Percentiles rank a stretch among this genome's conserved stretches.
Conservation (phyloP, 2,329 filamentous ascomycete genomes). For the Hymenoscyphus repandus region DNA sequence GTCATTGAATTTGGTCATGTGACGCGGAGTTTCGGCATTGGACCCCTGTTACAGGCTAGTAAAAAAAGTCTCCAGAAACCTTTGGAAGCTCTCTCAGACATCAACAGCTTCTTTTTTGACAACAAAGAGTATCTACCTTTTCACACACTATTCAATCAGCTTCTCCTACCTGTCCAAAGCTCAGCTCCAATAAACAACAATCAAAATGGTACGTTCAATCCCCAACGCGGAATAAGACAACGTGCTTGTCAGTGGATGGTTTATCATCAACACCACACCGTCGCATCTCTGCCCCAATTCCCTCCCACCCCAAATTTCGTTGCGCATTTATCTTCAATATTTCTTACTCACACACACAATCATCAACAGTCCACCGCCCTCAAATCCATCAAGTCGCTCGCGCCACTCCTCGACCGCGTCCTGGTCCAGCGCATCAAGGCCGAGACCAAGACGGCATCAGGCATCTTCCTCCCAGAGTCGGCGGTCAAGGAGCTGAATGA, state of each 20-base stretch:
- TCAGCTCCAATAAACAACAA: background rate
- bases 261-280: background rate
- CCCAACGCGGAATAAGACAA: too few species aligned
- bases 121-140: constrained; percentile 4
- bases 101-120: constrained; percentile 7
- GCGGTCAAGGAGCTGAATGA: constrained; percentile 98
- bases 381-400: constrained; percentile 92
- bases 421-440: constrained; percentile 97
- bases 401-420: constrained; percentile 94
- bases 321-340: too few species aligned
- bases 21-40: constrained; percentile 4
- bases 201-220: constrained; percentile 23
- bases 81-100: constrained; percentile 20
- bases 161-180: background rate
- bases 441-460: constrained; percentile 90
- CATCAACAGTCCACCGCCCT: constrained; percentile 60
- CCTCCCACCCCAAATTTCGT: background rate
- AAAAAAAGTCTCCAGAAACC: constrained; percentile 18
- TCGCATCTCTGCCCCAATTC: background rate
- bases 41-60: constrained; percentile 10
- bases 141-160: constrained; percentile 5
- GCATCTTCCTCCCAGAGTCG: constrained; percentile 96
- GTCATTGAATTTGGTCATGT: constrained; percentile 9
- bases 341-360: background rate
- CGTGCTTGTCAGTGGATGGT: too few species aligned